Evolutionary conservation across 179 eudicot genomes (phyloP), one percentile per base, ranked within the genome.

Genomic region (Corrigiola litoralis): DNA sequence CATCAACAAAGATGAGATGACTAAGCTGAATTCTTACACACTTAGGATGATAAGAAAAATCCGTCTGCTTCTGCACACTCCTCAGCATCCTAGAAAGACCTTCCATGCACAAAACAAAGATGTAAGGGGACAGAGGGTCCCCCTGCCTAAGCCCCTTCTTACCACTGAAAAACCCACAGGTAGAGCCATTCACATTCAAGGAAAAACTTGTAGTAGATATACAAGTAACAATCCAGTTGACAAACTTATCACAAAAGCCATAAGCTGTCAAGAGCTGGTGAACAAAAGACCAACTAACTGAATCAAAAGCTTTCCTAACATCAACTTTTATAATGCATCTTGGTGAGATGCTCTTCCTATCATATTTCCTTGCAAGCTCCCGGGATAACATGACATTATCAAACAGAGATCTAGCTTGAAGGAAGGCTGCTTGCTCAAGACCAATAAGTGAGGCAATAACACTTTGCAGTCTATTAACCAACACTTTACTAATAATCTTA

Each of bases 61-160:
- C 1, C 4, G 1, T 1, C 1, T 9, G 2, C 0, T 0, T 12
- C 24, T 14, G 6, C 1, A 51, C 1, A 0, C 6, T 25, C 12
- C 56, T 51, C 3, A 51, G 3, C 33, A 24, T 24, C 7, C 18
- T 51, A 4, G 17, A 10, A 0, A 25, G n/a, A 1, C 12, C 16
- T 16, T 51, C 36, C 56, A 51, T 51, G 25, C 56, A 24, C 14
- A 46, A 27, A 2, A 25, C 56, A 51, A 51, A 51, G 0, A 51
- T 14, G 11, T 25, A 25, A 1, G 33, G 56, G 1, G 56, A 51
- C 32, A 51, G 3, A 4, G 56, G 56, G 13, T 51, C 56, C 1
- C 56, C 56, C 1, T 51, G 56, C 16, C 56, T 51, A 4, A 51
- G 0, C 0, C 56, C 56, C 4, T 17, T 24, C 16, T 51, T 51